Evolutionary conservation across 495 filamentous ascomycete genomes (phyloP), one percentile per base, ranked within the genome.

Genomic region (Trichoderma reesei): DNA sequence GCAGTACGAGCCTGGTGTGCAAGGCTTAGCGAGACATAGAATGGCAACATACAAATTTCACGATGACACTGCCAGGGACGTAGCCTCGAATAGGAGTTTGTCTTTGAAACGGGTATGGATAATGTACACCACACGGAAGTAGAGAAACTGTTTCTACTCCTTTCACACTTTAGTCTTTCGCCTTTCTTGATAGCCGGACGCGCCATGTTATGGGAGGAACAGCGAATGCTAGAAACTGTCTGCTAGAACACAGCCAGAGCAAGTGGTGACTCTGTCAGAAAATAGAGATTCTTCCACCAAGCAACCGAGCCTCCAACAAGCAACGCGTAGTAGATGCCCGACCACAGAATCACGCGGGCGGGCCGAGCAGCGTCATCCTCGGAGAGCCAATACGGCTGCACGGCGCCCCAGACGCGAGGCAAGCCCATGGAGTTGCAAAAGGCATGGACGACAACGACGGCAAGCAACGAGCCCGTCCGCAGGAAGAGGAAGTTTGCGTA

Each of bases 361-460:
- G 51, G 20, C 5, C 13, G 8, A 5, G 51, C 14, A 62, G 66
- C 38, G 59, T 63, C 44, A 33, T 8, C 51, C 36, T n/a, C 33
- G 11, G 63, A 38, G 18, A 51, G 48, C 62, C 64, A 61, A 72
- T 67, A 51, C 63, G 76, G 73, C 67, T 86, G 81, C 1, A 96
- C 85, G 4, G 85, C 79, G 0, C 92, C 91, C 88, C 89, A 96
- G 20, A 98, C 70, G 11, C 88, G 80, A n/a, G 95, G 94, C 65
- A 97, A 70, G 2, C 94, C 93, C 80, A 89, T 86, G 82, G 84
- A 90, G 70, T 98, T 98, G 75, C 94, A 98, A 75, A 98, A 96
- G 10, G 84, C 82, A 71, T 98, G 94, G 10, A 86, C 86, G 11
- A 87, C 68, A 48, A 92, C 86, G 13, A 86, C 85, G 9, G 88